Evolutionary conservation across 2,329 filamentous ascomycete genomes (phyloP).

Genomic region (Aureobasidium sp.): DNA sequence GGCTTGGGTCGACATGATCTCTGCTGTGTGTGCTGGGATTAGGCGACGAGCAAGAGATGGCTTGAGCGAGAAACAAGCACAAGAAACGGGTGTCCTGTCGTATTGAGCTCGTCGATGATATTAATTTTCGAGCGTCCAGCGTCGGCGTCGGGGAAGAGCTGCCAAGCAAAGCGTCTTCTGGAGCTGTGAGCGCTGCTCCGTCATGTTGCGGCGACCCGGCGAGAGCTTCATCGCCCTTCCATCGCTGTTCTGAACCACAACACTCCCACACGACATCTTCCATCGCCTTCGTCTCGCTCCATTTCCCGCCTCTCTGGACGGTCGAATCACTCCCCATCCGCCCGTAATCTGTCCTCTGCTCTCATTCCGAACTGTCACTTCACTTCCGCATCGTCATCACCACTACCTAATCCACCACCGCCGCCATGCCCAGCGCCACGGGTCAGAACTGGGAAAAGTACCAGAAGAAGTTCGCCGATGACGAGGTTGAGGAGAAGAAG

Average conservation of each 20-base stretch:
- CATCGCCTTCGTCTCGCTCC: neutral
- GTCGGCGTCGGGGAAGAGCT: conserved; percentile 1
- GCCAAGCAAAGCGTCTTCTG: neutral
- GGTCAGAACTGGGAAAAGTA: conserved; percentile 98
- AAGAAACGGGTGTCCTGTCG: neutral
- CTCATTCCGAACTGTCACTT: neutral
- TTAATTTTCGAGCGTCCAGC: conserved; percentile 6
- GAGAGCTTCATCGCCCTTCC: neutral
- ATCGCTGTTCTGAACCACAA: neutral
- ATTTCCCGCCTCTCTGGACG: neutral
- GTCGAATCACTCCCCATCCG: neutral
- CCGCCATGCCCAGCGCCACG: conserved; percentile 81
- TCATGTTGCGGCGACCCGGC: conserved; percentile 1
- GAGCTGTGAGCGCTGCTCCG: neutral
- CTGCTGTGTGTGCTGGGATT: neutral
- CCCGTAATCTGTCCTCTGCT: neutral
- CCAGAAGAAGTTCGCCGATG: conserved; percentile 92
- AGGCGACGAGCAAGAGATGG: conserved; percentile 8
- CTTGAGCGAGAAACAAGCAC: neutral
- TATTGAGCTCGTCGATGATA: neutral
- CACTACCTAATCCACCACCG: conserved; percentile 23
- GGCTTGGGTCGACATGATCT: conserved; percentile 34
- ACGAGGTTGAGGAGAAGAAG: conserved; percentile 99
- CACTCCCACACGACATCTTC: neutral
- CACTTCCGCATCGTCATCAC: conserved; percentile 10